phyloP scores from a whole-genome alignment of 2,329 filamentous ascomycete species.

The Neofusicoccum parvum region DNA sequence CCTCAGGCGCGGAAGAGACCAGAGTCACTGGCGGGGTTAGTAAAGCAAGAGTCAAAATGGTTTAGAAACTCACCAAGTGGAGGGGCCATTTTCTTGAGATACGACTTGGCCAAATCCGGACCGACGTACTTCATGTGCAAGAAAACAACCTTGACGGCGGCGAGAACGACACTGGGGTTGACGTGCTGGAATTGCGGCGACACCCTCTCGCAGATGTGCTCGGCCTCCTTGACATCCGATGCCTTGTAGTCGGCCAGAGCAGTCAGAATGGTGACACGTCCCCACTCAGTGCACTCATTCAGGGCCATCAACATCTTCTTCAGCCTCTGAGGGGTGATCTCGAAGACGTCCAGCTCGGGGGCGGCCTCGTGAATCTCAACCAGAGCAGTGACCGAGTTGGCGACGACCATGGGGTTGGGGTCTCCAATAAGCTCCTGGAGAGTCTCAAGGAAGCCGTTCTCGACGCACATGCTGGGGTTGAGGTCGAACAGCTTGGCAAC shows the following conservation, averaged over 20 bases:
- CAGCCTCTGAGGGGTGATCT: constrained; percentile 78
- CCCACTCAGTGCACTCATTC: constrained; percentile 99
- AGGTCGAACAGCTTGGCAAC: constrained; percentile 97
- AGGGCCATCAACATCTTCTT: constrained; percentile 97
- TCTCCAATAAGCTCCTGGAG: constrained; percentile 96
- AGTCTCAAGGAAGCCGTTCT: constrained; percentile 93
- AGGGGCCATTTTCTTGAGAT: constrained; percentile 98
- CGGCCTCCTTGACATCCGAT: constrained; percentile 88
- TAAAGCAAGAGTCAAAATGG: constrained; percentile 21
- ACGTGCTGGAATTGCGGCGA: constrained; percentile 98
- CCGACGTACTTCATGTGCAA: constrained; percentile 89
- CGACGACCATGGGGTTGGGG: constrained; percentile 98
- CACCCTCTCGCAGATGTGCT: constrained; percentile 97
- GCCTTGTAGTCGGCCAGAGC: constrained; percentile 88
- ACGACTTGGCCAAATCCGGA: constrained; percentile 76
- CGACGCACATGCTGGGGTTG: constrained; percentile 87
- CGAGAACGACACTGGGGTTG: constrained; percentile 93
- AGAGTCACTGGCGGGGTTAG: constrained; percentile 72
- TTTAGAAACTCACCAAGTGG: constrained; percentile 70
- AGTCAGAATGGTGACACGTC: constrained; percentile 87
- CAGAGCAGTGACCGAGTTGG: constrained; percentile 92
- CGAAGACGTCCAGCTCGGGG: constrained; percentile 84
- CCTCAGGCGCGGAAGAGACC: constrained; percentile 92
- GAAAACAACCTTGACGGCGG: constrained; percentile 98
- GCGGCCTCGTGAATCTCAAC: constrained; percentile 89